Base-by-base conservation (phyloP, 2,329 filamentous ascomycete genomes). In the Curvularia sp. region DNA sequence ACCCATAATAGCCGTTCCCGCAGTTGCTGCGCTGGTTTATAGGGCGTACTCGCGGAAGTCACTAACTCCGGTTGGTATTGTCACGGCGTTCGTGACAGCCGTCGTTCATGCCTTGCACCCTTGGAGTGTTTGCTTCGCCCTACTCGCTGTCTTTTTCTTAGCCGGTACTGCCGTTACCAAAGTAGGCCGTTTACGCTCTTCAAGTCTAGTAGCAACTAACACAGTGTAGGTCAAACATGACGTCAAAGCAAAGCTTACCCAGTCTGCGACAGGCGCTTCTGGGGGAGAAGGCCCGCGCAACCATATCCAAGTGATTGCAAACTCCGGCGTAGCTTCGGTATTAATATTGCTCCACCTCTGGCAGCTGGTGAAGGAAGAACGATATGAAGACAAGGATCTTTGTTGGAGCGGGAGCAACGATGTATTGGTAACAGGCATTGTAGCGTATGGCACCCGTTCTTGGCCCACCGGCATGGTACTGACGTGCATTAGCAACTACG, bases 281-380 rank as follows among this genome's bases (percentile, higher is more conserved):
- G 92, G 90, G 48, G 92, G 92, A 59, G 93, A 97, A 77, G 91
- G 91, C 0, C 85, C 92, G 6, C 85, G 94, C 58, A 96, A 89
- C 12, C 89, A 96, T 75, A 81, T 95, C 31, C 94, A 98, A 83
- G 92, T 98, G 9, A 83, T 98, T 26, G 92, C 93, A 47, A 98
- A 98, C 78, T 96, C 92, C 0, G 80, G 89, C 42, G 87, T 91
- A 60, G 93, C 92, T 3, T 91, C 90, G 4, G 76, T 93, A 13
- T 75, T 88, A 39, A 84, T 85, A 52, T 65, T 86, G 10, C 63
- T 84, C 2, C 84, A 88, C 67, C 69, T 79, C 1, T 81, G 78
- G 66, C 72, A 81, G 31, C 66, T 85, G 39, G 60, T 72, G 60
- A 77, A 71, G 44, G 75, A 76, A 22, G 75, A 72, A 1, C 67